Evolutionary conservation across 805 yeast genomes (phyloP).

Genomic region (Metschnikowia rubicola): DNA sequence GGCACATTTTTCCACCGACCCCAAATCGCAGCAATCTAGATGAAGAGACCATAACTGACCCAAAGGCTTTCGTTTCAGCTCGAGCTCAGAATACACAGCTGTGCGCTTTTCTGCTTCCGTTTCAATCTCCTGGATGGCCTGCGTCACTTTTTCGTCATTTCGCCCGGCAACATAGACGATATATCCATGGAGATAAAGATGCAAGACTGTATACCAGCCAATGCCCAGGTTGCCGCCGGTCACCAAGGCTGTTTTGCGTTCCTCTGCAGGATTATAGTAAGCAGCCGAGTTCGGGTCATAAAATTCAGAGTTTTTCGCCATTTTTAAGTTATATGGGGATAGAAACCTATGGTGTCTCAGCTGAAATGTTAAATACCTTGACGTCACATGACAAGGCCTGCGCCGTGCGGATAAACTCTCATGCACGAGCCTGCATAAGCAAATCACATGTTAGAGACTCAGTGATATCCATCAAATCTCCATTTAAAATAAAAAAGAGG

Average conservation of each 20-base stretch:
- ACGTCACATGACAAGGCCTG: too few relatives aligned
- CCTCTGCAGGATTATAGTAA: conserved; percentile 26
- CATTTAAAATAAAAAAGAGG: not conserved
- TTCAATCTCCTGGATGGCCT: conserved; percentile 33
- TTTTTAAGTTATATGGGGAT: too few relatives aligned
- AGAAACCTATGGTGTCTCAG: too few relatives aligned
- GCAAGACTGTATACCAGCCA: conserved; percentile 39
- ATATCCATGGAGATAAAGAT: conserved; percentile 40
- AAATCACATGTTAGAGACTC: too few relatives aligned
- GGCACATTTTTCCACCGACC: conserved; percentile 19
- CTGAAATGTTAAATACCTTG: too few relatives aligned
- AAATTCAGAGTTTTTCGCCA: conserved; percentile 4
- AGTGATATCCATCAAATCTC: not conserved
- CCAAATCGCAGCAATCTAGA: conserved; percentile 18
- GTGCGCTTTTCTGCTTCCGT: conserved; percentile 30
- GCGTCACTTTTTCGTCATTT: conserved; percentile 27
- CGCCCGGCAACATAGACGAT: conserved; percentile 37
- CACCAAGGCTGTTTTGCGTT: conserved; percentile 30
- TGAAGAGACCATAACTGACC: conserved; percentile 14
- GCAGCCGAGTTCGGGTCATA: conserved; percentile 29
- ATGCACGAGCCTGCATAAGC: too few relatives aligned
- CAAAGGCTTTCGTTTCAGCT: conserved; percentile 20
- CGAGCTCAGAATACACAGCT: conserved; percentile 23
- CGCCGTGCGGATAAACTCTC: too few relatives aligned
- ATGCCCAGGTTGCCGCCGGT: conserved; percentile 43